phyloP scores from a whole-genome alignment of 1,139 yeast genomes.

The Eremothecium sinecaudum region DNA sequence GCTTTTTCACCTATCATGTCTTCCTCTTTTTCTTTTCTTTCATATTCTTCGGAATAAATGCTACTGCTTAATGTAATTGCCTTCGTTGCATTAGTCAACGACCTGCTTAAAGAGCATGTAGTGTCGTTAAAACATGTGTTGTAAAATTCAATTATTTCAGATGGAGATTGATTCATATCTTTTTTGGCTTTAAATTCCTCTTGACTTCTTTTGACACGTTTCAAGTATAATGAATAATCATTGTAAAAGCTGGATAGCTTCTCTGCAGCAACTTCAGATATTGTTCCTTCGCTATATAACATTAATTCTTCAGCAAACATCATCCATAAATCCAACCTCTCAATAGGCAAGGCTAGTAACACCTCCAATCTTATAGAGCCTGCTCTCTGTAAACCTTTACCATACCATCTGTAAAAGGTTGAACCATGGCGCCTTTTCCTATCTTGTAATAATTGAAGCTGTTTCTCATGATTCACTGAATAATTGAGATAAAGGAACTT shows the following conservation, averaged over 20 bases:
- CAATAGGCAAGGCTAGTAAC: constrained; percentile 21
- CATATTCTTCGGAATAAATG: background rate
- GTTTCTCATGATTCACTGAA: constrained; percentile 21
- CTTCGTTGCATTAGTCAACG: background rate
- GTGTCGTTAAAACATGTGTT: constrained; percentile 1
- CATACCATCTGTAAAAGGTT: constrained; percentile 23
- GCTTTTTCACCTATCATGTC: background rate
- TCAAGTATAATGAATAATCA: background rate
- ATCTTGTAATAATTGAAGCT: constrained; percentile 18
- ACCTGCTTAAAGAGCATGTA: background rate
- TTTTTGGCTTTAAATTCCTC: constrained; percentile 14
- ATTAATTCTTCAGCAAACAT: constrained; percentile 12
- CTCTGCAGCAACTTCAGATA: background rate
- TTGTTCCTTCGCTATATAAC: constrained; percentile 4
- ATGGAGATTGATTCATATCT: constrained; percentile 21
- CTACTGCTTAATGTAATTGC: background rate
- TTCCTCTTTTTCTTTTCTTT: background rate
- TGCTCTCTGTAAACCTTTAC: constrained; percentile 18
- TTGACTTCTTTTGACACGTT: constrained; percentile 8
- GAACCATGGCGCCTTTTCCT: constrained; percentile 14
- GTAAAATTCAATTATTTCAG: constrained; percentile 24
- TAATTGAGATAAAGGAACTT: constrained; percentile 30
- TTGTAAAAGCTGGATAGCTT: constrained; percentile 1
- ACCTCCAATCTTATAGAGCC: constrained; percentile 15
- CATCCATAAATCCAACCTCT: constrained; percentile 19